Evolutionary conservation across 164 flowering plant genomes (phyloP), one percentile per base, ranked within the genome.

Genomic region (Vitis rupestris): DNA sequence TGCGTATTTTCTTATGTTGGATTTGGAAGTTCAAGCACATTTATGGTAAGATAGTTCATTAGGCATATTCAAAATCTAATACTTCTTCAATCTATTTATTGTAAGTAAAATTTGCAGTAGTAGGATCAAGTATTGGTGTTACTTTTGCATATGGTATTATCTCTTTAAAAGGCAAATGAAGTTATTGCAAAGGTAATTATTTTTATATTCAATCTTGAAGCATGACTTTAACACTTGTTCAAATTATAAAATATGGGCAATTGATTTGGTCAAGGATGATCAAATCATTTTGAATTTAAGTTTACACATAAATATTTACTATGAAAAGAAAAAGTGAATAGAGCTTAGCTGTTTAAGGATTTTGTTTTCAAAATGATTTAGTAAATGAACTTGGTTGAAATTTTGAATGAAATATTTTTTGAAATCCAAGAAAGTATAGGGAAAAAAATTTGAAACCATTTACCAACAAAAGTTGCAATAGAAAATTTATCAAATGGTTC

Each of bases 41-140:
- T 50, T 29, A 11, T 13, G 9, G 1, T 65, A 2, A 50, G 5
- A 27, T 31, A 29, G 49, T 75, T 30, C 19, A 10, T 72, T 17
- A 63, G 30, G 53, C n/a, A 16, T 47, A 6, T 61, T 60, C 37
- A 16, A 69, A 56, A 59, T 56, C 64, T 56, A 23, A 17, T 4
- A 47, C 9, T 57, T 70, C 27, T 49, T 66, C 10, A n/a, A 0
- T 64, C 56, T 51, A 61, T 17, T 57, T 55, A 48, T 44, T 73
- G 37, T 80, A 93, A 97, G 97, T 93, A 61, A 93, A 93, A 79
- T 95, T 94, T 68, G 79, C 94, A 55, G 80, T 87, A 78, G 93
- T 91, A 50, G 95, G 97, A 63, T 93, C 98, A 70, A 93, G 97
- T 79, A 90, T 93, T 68, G 97, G 95, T 70, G 97, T 91, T 29